Evolutionary conservation across 371 early-diverging fungal genomes (phyloP), one percentile per base, ranked within the genome.

Genomic region (Fennellomyces sp.): DNA sequence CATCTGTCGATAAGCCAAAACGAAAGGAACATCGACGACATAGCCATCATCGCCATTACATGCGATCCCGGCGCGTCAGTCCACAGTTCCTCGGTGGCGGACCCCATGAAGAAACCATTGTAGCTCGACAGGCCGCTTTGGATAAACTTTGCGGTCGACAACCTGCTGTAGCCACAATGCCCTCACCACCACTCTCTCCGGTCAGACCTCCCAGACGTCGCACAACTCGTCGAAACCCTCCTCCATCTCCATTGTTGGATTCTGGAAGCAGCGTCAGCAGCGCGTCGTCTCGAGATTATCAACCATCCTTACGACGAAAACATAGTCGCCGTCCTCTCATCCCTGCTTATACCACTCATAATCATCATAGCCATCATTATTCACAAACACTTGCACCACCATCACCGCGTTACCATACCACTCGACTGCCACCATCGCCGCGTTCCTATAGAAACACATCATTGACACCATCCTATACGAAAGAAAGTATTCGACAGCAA

Each of bases 61-160:
- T 8, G 6, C 52, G 36, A 21, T 13, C 52, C 13, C 52, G 25
- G 15, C 19, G 36, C 5, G 21, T 21, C 19, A 33, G 17, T 52
- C 10, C 19, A 33, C 21, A 52, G 12, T 36, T 21, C 10, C 2
- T 23, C 30, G 35, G 36, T 10, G 52, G 8, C 1, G 7, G 19
- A n/a, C 31, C 19, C 2, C 30, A 23, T 21, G 36, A 36, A 15
- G 36, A 47, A 5, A 38, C 31, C n/a, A 29, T 31, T 35, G 49
- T 35, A 13, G 58, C 58, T 13, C 58, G 58, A 25, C 31, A 58
- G 27, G 58, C 45, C 30, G 58, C 58, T 13, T 31, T 58, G 33
- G 30, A 58, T 48, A 58, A 58, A 27, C 49, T 58, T 29, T 58
- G 58, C 21, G 58, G 58, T 10, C 17, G 49, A 27, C 33, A 29